Percentiles rank a stretch among this genome's conserved stretches.
Conservation (phyloP, 306 rosid genomes). For the Prosopis cineraria region DNA sequence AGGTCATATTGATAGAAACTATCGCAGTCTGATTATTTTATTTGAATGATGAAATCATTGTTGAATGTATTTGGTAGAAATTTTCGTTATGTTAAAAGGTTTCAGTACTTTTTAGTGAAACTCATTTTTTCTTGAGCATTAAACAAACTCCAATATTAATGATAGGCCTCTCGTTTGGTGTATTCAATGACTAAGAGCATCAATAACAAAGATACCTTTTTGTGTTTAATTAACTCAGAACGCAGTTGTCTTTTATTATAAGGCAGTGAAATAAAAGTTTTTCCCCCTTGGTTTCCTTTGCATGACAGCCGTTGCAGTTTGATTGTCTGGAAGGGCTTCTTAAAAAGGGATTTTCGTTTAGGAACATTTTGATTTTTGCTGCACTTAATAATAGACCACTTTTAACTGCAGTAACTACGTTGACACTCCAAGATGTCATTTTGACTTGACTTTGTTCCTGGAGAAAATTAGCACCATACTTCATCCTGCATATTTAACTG, state of each 20-base stretch:
- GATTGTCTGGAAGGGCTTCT: not conserved
- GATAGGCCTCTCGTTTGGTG: slow-evolving; percentile 2
- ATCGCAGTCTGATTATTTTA: not conserved
- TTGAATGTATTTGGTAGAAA: not conserved
- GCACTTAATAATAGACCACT: not conserved
- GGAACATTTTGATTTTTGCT: not conserved
- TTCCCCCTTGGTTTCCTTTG: no score
- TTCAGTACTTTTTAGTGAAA: not conserved
- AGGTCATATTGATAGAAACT: not conserved
- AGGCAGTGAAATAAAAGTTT: not conserved
- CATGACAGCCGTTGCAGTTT: not conserved
- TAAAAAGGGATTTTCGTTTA: not conserved
- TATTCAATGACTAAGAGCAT: not conserved
- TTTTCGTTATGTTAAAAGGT: not conserved
- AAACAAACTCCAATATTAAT: not conserved
- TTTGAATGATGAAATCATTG: not conserved
- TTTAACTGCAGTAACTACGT: not conserved
- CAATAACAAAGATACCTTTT: not conserved
- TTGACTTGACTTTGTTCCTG: slow-evolving; percentile 10
- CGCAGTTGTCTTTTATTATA: not conserved
- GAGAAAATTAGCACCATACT: slow-evolving; percentile 12
- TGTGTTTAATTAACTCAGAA: not conserved
- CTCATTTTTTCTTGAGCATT: not conserved
- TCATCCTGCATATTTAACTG: not conserved
- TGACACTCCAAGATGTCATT: not conserved